Base-by-base conservation (phyloP, 78 protist species). In the Dictyostelium citrinum region DNA sequence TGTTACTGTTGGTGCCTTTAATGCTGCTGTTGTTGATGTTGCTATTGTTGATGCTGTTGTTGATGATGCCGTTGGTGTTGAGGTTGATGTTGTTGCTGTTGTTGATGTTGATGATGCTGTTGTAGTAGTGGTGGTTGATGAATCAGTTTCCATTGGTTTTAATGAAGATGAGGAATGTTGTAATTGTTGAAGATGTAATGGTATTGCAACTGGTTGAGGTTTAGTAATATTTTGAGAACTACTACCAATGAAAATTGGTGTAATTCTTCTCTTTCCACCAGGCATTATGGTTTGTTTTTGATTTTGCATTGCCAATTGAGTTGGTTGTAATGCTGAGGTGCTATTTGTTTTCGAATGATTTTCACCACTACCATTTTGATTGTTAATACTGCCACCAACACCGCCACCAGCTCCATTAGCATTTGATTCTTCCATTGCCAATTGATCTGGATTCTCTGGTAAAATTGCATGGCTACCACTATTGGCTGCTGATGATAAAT, bases 381-480 rank as follows among this genome's bases (percentile, higher is more conserved):
- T 39, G 3, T 1, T 39, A 3, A 11, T 33, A 70, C 77, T n/a
- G 11, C 41, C 8, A 17, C 29, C n/a, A 14, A 5, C 20, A 27
- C 0, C 43, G 2, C 35, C 7, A 39, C 37, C 41, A 39, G 31
- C 60, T 9, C 77, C 75, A 64, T 14, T 33, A 22, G 74, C 39
- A 46, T 20, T 83, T 17, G 64, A 27, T 24, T 88, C 93, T 24
- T 88, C 93, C 85, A 88, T 78, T 31, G 84, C 67, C 39, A 88
- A 49, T 49, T 88, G 93, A 78, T 88, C 93, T 0, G 93, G 93
- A 49, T 88, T 88, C 72, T 88, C 93, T 7, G 75, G 70, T 3
- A 88, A 51, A 75, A 88, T 67, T 41, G 85, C 70, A n/a, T 33
- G 78, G 14, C 81, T 61, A 60, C 83, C 83, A 12, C 81, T 43